Evolutionary conservation across 108 stramenopile genomes (phyloP).

Genomic region (Aurantiochytrium sp.): DNA sequence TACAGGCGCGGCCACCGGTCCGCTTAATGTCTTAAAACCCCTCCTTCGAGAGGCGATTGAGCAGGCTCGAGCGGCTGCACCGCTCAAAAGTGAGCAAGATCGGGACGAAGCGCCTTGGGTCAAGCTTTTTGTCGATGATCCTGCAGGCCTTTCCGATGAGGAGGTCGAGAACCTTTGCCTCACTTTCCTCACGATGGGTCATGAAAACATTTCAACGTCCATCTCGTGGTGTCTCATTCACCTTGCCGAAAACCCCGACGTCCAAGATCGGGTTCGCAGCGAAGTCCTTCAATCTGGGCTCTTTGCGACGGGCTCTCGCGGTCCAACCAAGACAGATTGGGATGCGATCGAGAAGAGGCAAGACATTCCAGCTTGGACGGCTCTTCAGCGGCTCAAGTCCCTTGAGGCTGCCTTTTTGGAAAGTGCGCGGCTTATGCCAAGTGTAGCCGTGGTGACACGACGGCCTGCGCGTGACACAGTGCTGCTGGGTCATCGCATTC

Average conservation of each 20-base stretch:
- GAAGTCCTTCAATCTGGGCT: not conserved
- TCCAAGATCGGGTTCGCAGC: not conserved
- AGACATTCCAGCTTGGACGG: not conserved
- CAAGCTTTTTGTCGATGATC: not conserved
- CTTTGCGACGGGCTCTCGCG: not conserved
- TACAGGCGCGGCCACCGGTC: not conserved
- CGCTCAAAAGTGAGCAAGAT: not conserved
- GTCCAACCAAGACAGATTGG: not conserved
- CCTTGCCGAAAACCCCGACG: not conserved
- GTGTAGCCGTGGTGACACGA: not conserved
- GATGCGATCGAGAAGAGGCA: not conserved
- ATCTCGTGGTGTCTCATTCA: conserved; percentile 3
- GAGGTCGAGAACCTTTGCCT: conserved; percentile 14
- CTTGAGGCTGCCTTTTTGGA: not conserved
- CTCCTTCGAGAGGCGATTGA: not conserved
- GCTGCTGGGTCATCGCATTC: not conserved
- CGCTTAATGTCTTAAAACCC: not conserved
- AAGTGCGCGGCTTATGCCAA: not conserved
- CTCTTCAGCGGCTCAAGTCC: not conserved
- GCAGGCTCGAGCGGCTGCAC: not conserved
- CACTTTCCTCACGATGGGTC: conserved; percentile 6
- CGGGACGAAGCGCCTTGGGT: not conserved
- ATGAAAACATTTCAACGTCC: not conserved
- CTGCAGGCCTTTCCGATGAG: not conserved
- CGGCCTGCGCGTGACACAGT: not conserved